phyloP scores from a whole-genome alignment of 1,284 basidiomycete species.

The Papiliotrema laurentii region DNA sequence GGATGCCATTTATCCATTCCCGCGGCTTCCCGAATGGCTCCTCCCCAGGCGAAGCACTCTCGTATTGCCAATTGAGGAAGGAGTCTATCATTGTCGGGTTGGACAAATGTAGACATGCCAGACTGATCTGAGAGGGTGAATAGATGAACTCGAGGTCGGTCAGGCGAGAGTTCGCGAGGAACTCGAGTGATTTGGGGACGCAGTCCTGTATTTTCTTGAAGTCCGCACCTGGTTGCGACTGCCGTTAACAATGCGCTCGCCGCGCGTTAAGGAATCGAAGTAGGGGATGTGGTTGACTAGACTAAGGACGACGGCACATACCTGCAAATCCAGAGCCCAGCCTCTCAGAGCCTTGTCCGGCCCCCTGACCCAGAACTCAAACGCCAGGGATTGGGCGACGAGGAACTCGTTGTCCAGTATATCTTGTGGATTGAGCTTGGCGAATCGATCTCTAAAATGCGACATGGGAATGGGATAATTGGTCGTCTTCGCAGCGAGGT shows the following conservation, averaged over 20 bases:
- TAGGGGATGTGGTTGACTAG: too few relatives aligned
- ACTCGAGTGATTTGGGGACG: constrained; percentile 21
- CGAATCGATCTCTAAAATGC: constrained; percentile 71
- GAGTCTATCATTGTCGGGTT: constrained; percentile 58
- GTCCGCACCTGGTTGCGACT: constrained; percentile 12
- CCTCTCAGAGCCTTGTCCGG: constrained; percentile 86
- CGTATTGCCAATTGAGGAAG: constrained; percentile 58
- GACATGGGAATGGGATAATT: constrained; percentile 87
- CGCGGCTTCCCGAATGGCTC: constrained; percentile 26
- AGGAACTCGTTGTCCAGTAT: constrained; percentile 92
- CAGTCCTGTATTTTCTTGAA: constrained; percentile 21
- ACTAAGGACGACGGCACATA: too few relatives aligned
- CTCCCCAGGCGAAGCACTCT: constrained; percentile 9
- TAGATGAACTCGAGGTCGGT: constrained; percentile 91
- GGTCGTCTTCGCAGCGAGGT: constrained; percentile 93
- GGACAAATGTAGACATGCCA: constrained; percentile 71
- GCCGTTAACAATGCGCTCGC: constrained; percentile 8
- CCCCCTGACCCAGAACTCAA: constrained; percentile 91
- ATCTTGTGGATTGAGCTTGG: constrained; percentile 70
- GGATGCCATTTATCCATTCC: constrained; percentile 47
- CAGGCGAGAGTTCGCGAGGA: constrained; percentile 68
- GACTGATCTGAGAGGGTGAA: constrained; percentile 86
- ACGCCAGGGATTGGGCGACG: constrained; percentile 84
- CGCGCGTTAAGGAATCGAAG: too few relatives aligned
- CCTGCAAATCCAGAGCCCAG: constrained; percentile 84